Conservation (phyloP, 768 basidiomycete species). For the Filobasidium wieringae region DNA sequence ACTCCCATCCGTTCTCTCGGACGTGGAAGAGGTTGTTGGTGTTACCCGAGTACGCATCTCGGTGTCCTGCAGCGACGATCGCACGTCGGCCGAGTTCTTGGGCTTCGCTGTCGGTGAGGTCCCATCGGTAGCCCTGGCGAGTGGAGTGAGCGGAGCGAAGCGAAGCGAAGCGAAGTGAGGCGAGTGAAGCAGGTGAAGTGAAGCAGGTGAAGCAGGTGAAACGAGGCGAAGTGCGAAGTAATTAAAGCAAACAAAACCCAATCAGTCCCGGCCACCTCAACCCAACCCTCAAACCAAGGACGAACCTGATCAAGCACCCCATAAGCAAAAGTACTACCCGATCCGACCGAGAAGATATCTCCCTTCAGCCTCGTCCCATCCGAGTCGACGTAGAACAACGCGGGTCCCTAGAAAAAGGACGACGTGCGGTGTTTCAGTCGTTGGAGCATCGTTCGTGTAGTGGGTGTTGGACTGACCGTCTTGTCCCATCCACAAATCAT, state of each 20-base stretch:
- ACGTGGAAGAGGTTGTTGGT: slow-evolving; percentile 92
- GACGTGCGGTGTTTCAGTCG: not conserved
- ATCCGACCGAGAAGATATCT: slow-evolving; percentile 96
- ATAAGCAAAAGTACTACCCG: slow-evolving; percentile 97
- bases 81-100: slow-evolving; percentile 85
- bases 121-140: slow-evolving; percentile 51
- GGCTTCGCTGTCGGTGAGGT: slow-evolving; percentile 81
- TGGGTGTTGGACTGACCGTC: slow-evolving; percentile 50
- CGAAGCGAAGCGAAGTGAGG: too few species aligned
- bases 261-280: too few species aligned
- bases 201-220: too few species aligned
- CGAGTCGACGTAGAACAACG: slow-evolving; percentile 93
- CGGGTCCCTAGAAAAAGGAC: slow-evolving; percentile 54
- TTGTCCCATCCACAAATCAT: slow-evolving; percentile 99
- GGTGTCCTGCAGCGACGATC: slow-evolving; percentile 93
- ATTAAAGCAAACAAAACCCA: too few species aligned
- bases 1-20: slow-evolving; percentile 87
- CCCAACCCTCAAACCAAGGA: too few species aligned
- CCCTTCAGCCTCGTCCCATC: slow-evolving; percentile 93
- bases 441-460: not conserved
- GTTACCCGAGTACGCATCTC: slow-evolving; percentile 49
- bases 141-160: not conserved
- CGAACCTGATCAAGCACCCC: slow-evolving; percentile 87
- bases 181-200: too few species aligned
- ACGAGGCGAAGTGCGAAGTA: too few species aligned